phyloP scores from a whole-genome alignment of 2,329 filamentous ascomycete genomes.

The Fusarium secorum region DNA sequence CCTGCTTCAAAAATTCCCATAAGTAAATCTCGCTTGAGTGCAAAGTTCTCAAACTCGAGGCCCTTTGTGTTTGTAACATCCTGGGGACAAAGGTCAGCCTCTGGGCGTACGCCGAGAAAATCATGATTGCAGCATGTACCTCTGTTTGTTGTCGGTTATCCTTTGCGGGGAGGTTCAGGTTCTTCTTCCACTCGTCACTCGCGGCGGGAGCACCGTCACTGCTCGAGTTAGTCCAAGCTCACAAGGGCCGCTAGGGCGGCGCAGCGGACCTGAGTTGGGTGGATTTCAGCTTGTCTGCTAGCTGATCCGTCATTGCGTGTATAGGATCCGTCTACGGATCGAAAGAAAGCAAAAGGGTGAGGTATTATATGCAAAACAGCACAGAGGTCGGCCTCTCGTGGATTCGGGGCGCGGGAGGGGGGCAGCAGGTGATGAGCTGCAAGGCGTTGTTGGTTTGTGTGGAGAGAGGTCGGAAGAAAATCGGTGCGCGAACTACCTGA shows the following conservation, averaged over 20 bases:
- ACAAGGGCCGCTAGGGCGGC: conserved; percentile 33
- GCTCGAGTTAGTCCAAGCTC: conserved; percentile 48
- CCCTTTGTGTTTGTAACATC: conserved; percentile 99
- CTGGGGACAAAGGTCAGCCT: conserved; percentile 54
- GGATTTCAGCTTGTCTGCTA: conserved; percentile 55
- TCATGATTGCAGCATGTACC: conserved; percentile 52
- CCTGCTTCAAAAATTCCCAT: conserved; percentile 99
- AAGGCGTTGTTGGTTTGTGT: conserved; percentile 19
- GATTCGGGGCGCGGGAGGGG: conserved; percentile 5
- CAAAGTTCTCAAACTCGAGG: conserved; percentile 96
- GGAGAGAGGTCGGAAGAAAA: conserved; percentile 22
- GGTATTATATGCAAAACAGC: conserved; percentile 38
- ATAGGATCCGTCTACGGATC: conserved; percentile 41
- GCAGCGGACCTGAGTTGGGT: conserved; percentile 52
- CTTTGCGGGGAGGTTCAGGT: conserved; percentile 74
- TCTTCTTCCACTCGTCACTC: conserved; percentile 75
- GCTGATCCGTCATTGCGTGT: conserved; percentile 55
- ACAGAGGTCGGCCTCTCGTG: conserved; percentile 28
- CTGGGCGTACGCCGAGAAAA: conserved; percentile 8
- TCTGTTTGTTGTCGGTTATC: conserved; percentile 84
- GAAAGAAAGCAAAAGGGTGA: conserved; percentile 27
- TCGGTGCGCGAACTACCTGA: conserved; percentile 32
- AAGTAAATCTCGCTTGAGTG: conserved; percentile 90
- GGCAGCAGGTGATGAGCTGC: conserved; percentile 37
- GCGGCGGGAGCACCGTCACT: conserved; percentile 58